Base-by-base conservation (phyloP, 108 stramenopile species). In the Cyclotella atomus region DNA sequence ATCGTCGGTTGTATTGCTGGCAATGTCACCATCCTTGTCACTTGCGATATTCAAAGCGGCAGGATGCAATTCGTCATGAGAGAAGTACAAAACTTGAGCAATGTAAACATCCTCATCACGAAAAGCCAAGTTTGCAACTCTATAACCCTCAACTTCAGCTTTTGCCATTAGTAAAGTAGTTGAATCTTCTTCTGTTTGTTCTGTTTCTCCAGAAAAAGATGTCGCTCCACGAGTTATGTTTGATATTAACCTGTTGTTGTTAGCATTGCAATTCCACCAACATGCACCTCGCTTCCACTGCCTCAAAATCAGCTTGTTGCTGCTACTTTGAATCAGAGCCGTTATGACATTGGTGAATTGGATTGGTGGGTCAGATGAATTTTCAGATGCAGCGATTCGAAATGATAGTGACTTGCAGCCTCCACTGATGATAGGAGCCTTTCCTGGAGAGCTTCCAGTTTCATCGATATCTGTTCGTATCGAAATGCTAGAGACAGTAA, bases 241-340 rank as follows among this genome's bases (percentile, higher is more conserved):
- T n/a, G 59, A 33, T 19, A 59, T 36, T 24, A 64, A 60, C 28
- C 56, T 54, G 24, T 29, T 32, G n/a, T 68, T 16, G 71, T 89
- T 86, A 47, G 62, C 74, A 72, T 91, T 85, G 41, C 90, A 70
- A 77, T 94, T 94, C 93, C 93, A 94, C 93, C 93, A 94, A 41
- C 68, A 63, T 30, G 86, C 80, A 19, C 86, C 84, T 28, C 82
- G 87, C 55, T 83, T 86, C 93, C 93, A 94, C 53, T 82, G 36
- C 66, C 93, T 63, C 2, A 91, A 32, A 10, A 92, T 76, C 9
- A 94, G 28, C 36, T n/a, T n/a, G n/a, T 79, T 73, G 43, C 77
- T 68, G 3, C 68, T 64, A 17, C 77, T 62, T 7, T 35, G 38
- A 16, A n/a, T 64, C 3, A 80, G 66, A 16, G 71, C 71, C 25